Base-by-base conservation (phyloP, 345 rosid species). In the Rhodamnia rubescens region DNA sequence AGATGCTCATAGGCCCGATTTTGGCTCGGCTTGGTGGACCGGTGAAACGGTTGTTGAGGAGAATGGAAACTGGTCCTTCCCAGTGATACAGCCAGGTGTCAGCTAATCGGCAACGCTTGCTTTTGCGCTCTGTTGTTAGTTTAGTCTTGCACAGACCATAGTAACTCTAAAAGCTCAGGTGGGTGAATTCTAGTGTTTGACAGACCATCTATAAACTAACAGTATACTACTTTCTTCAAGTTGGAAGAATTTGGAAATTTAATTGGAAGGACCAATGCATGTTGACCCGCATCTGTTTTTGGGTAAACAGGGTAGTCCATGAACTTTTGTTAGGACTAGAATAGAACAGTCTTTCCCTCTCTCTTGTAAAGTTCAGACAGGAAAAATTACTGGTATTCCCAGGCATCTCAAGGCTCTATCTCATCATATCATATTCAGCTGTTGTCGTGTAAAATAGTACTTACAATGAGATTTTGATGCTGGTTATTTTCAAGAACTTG, bases 21-120 rank as follows among this genome's bases (percentile, higher is more conserved):
- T 85, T 36, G 91, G 87, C 58, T 86, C 91, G 1, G 91, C 90
- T 85, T 91, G 94, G 94, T 91, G 95, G 93, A 88, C 90, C 2
- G 90, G 89, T 27, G 92, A 92, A 85, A 86, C 89, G 90, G 93
- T 90, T 84, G 58, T 81, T 21, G 96, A 87, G 58, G 93, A 92
- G 47, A 81, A 89, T 52, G 89, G 88, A 75, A 93, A 92, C 81
- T 95, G 98, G 99, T 93, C 94, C 92, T 95, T 95, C 91, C 98
- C 96, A 29, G 87, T 94, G 89, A 87, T 93, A 86, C 98, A 93
- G 85, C 88, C 97, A 83, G 90, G 94, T 87, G 90, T 93, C 26
- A 89, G 95, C 89, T 95, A 92, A 92, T 88, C 24, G 21, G 21
- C 47, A 8, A 36, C 3, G 78, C 78, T 69, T 69, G 22, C 47